Evolutionary conservation across 2,329 filamentous ascomycete species (phyloP).

Genomic region (Penicillium rolfsii): DNA sequence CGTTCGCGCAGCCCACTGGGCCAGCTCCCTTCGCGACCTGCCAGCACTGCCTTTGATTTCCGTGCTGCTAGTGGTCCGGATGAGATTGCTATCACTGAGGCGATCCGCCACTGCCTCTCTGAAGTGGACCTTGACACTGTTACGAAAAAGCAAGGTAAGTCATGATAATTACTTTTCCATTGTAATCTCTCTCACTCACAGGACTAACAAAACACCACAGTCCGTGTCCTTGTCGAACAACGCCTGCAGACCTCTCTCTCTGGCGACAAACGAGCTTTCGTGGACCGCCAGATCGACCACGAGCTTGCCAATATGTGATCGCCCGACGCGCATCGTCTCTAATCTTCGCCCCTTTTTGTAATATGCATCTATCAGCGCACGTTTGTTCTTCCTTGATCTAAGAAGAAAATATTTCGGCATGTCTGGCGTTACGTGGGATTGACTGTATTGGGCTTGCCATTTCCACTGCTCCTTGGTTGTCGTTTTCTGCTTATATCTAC

Average conservation of each 20-base stretch:
- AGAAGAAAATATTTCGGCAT: slow-evolving; percentile 25
- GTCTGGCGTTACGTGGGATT: slow-evolving; percentile 24
- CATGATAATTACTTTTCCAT: neutral
- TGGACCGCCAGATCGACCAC: slow-evolving; percentile 90
- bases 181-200: neutral
- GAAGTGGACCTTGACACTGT: slow-evolving; percentile 96
- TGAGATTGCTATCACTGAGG: slow-evolving; percentile 78
- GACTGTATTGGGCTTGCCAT: slow-evolving; percentile 11
- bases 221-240: slow-evolving; percentile 88
- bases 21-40: slow-evolving; percentile 53
- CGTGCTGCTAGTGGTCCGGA: slow-evolving; percentile 66
- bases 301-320: slow-evolving; percentile 89
- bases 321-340: slow-evolving; percentile 6
- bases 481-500: neutral
- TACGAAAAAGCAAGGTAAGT: slow-evolving; percentile 87
- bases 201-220: slow-evolving; percentile 38
- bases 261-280: slow-evolving; percentile 83
- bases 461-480: slow-evolving; percentile 5
- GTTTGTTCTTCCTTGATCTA: neutral
- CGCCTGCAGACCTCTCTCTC: slow-evolving; percentile 84
- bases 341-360: slow-evolving; percentile 18
- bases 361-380: slow-evolving; percentile 27
- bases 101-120: slow-evolving; percentile 77
- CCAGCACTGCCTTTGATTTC: slow-evolving; percentile 62
- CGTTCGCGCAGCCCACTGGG: slow-evolving; percentile 55